These are phyloP conservation scores for Hypoxylon crocopeplum DNA, from an alignment of 495 filamentous ascomycete species.

Conservation along the genomic window DNA sequence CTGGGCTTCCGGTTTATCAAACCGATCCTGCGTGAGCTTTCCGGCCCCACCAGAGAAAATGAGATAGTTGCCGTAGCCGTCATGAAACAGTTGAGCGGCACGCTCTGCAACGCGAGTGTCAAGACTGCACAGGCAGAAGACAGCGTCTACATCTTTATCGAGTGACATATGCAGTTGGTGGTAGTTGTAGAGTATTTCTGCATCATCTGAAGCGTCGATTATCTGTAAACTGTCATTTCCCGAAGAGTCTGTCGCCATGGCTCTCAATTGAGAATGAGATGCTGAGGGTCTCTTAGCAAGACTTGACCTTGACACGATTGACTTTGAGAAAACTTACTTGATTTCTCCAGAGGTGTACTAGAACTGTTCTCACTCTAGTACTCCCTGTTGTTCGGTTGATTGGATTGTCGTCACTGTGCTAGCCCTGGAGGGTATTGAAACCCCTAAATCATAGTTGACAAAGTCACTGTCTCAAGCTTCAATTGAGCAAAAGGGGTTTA, in stretches of 20 bases:
- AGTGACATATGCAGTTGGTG: conserved; percentile 44
- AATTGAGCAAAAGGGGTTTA: no score
- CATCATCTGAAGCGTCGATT: conserved; percentile 46
- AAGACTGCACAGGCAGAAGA: conserved; percentile 50
- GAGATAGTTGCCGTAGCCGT: conserved; percentile 38
- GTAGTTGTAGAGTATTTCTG: conserved; percentile 47
- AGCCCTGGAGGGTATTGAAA: neutral
- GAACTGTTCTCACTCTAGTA: no score
- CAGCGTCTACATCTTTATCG: conserved; percentile 33
- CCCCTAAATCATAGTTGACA: no score
- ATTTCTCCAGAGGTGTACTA: no score
- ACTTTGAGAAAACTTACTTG: no score
- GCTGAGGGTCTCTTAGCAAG: no score
- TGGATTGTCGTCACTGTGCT: no score
- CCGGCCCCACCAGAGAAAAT: conserved; percentile 48
- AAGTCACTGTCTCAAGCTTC: no score
- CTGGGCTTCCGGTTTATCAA: conserved; percentile 43
- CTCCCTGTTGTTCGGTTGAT: no score
- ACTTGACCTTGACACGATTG: no score
- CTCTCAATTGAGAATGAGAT: no score
- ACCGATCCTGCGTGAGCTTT: conserved; percentile 41
- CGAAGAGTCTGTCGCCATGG: neutral
- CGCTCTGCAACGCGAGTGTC: conserved; percentile 46
- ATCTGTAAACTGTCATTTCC: neutral
- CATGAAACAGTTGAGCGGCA: conserved; percentile 45